phyloP scores from a whole-genome alignment of 192 early-diverging fungal species.

The Kickxella alabastrina region DNA sequence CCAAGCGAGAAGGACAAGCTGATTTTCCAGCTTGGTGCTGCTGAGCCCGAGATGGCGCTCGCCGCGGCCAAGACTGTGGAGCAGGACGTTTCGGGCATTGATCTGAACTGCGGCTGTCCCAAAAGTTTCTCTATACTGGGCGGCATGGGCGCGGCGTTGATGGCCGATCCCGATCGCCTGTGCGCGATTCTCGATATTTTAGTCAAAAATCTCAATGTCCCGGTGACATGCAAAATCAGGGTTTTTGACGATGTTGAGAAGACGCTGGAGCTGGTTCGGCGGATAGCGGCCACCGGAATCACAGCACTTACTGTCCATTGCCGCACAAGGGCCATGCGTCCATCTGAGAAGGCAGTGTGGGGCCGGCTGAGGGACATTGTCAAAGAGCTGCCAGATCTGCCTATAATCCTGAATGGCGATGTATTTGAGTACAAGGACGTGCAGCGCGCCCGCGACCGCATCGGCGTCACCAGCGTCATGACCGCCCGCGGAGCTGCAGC shows the following conservation, averaged over 20 bases:
- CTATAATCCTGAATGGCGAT: conserved; percentile 93
- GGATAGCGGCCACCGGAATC: conserved; percentile 83
- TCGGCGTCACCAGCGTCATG: conserved; percentile 76
- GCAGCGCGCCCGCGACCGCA: conserved; percentile 54
- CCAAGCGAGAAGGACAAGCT: conserved; percentile 69
- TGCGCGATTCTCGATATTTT: conserved; percentile 70
- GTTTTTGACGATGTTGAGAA: conserved; percentile 70
- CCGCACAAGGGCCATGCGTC: conserved; percentile 71
- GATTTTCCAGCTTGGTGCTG: conserved; percentile 92
- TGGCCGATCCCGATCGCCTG: conserved; percentile 79
- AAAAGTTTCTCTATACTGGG: conserved; percentile 91
- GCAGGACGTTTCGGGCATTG: conserved; percentile 84
- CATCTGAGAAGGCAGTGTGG: conserved; percentile 81
- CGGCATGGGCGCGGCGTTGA: conserved; percentile 91
- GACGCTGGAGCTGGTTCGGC: conserved; percentile 75
- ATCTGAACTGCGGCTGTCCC: conserved; percentile 98
- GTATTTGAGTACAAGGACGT: conserved; percentile 65
- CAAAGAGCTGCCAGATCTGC: conserved; percentile 64
- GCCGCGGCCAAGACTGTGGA: conserved; percentile 81
- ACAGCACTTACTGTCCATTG: conserved; percentile 88
- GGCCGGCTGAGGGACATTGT: conserved; percentile 71
- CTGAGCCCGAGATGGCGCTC: conserved; percentile 79
- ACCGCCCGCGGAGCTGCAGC: conserved; percentile 80
- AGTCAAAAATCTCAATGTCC: conserved; percentile 67
- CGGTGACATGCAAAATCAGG: conserved; percentile 87